Conservation (phyloP, 257 asterid genomes). For the Solanum raphanifolium region DNA sequence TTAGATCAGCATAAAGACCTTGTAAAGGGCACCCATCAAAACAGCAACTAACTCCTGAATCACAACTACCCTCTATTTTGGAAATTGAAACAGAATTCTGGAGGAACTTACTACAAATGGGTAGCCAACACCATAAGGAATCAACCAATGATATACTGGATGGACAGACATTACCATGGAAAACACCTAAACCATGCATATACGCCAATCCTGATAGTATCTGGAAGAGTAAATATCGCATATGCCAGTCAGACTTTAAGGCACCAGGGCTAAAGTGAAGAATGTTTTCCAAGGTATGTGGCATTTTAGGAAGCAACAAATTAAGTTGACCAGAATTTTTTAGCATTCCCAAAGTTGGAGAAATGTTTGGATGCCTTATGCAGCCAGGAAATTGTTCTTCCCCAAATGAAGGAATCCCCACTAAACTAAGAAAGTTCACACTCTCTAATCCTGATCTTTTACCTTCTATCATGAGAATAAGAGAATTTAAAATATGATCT, state of each 20-base stretch:
- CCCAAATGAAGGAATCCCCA: slow-evolving; percentile 65
- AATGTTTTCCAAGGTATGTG: slow-evolving; percentile 65
- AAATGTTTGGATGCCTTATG: slow-evolving; percentile 84
- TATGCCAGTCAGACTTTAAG: slow-evolving; percentile 68
- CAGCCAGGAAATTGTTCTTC: slow-evolving; percentile 74
- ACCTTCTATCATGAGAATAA: slow-evolving; percentile 56
- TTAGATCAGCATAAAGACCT: slow-evolving; percentile 56
- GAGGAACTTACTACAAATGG: slow-evolving; percentile 37
- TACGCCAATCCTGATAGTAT: slow-evolving; percentile 69
- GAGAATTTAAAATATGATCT: slow-evolving; percentile 54
- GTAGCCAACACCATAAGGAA: slow-evolving; percentile 81
- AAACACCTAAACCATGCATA: slow-evolving; percentile 80
- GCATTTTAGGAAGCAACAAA: slow-evolving; percentile 56
- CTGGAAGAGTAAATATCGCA: slow-evolving; percentile 57
- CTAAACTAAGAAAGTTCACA: slow-evolving; percentile 55
- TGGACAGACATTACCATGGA: slow-evolving; percentile 64
- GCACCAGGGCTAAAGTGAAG: slow-evolving; percentile 64
- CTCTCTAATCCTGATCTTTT: slow-evolving; percentile 48
- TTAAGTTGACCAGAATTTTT: slow-evolving; percentile 37
- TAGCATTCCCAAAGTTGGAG: slow-evolving; percentile 72
- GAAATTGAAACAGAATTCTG: slow-evolving; percentile 22
- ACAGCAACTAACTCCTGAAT: slow-evolving; percentile 21
- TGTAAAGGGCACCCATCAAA: slow-evolving; percentile 45
- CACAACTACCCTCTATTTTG: neutral
- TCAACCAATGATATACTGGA: slow-evolving; percentile 60